Conservation (phyloP, 1,139 yeast genomes). For the Kodamaea anthophila region DNA sequence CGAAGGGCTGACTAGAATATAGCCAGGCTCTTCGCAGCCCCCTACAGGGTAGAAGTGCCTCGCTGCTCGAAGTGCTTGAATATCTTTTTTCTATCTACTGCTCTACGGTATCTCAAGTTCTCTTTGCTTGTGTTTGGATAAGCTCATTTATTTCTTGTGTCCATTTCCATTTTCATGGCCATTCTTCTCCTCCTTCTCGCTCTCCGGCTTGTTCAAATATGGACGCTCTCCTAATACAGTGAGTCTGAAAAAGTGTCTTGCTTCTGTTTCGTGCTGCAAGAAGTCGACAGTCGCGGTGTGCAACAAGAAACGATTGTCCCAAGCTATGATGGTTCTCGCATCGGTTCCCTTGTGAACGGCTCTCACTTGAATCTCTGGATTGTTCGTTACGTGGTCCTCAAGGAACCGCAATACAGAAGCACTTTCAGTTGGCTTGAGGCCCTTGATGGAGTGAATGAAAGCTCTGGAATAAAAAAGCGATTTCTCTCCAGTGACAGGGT, state of each 20-base stretch:
- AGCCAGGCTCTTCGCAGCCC: no score
- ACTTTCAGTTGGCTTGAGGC: conserved; percentile 18
- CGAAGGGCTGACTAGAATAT: no score
- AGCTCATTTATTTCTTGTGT: no score
- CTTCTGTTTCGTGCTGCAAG: conserved; percentile 16
- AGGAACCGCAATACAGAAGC: conserved; percentile 19
- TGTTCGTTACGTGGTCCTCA: conserved; percentile 16
- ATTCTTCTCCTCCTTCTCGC: neutral
- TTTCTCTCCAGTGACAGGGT: conserved; percentile 25
- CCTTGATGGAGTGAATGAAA: conserved; percentile 19
- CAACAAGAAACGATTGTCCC: conserved; percentile 21
- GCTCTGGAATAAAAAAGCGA: conserved; percentile 18
- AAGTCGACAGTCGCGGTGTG: conserved; percentile 22
- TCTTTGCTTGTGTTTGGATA: no score
- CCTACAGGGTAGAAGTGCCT: no score
- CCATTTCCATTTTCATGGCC: conserved; percentile 1
- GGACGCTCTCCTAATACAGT: conserved; percentile 24
- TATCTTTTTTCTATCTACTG: no score
- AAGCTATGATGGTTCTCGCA: conserved; percentile 18
- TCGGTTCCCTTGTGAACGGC: conserved; percentile 20
- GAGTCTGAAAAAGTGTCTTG: conserved; percentile 22
- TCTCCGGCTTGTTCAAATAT: conserved; percentile 10
- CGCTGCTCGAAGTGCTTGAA: no score
- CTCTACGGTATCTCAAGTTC: no score
- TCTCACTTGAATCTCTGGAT: conserved; percentile 23